Conservation (phyloP, 495 filamentous ascomycete genomes). For the Aspergillus sclerotioniger region DNA sequence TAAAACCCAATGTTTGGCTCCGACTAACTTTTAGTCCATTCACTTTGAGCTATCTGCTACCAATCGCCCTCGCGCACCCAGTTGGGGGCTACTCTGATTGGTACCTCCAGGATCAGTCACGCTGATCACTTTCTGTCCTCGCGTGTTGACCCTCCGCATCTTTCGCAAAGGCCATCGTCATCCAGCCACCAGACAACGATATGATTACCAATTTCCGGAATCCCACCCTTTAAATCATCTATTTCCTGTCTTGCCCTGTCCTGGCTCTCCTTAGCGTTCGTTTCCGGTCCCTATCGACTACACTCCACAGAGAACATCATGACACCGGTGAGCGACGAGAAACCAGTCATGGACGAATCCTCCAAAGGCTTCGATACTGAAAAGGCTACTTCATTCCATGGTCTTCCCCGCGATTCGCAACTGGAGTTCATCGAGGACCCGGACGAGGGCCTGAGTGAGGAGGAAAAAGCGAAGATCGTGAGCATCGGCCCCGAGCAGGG, state of each 20-base stretch:
- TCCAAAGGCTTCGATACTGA: conserved; percentile 26
- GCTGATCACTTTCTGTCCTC: not conserved
- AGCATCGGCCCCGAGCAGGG: conserved; percentile 16
- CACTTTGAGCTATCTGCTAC: not conserved
- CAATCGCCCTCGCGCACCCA: too few relatives aligned
- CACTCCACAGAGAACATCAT: conserved; percentile 12
- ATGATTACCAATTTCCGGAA: not conserved
- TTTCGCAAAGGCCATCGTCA: not conserved
- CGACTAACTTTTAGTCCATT: not conserved
- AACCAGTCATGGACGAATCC: conserved; percentile 4
- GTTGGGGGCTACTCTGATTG: not conserved
- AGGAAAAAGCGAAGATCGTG: conserved; percentile 67
- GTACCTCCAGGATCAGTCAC: not conserved
- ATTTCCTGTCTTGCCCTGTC: not conserved
- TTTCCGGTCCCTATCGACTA: not conserved
- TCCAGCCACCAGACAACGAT: not conserved
- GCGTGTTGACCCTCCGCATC: too few relatives aligned
- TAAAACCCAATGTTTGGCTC: not conserved
- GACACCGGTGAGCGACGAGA: conserved; percentile 18
- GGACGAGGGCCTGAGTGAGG: conserved; percentile 64
- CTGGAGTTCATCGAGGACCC: conserved; percentile 52
- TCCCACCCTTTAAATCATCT: conserved; percentile 5
- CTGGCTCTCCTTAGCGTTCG: not conserved
- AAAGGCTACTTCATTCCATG: conserved; percentile 9
- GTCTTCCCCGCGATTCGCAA: conserved; percentile 8